Conservation (phyloP, 208 protist species). For the Angomonas deanei region DNA sequence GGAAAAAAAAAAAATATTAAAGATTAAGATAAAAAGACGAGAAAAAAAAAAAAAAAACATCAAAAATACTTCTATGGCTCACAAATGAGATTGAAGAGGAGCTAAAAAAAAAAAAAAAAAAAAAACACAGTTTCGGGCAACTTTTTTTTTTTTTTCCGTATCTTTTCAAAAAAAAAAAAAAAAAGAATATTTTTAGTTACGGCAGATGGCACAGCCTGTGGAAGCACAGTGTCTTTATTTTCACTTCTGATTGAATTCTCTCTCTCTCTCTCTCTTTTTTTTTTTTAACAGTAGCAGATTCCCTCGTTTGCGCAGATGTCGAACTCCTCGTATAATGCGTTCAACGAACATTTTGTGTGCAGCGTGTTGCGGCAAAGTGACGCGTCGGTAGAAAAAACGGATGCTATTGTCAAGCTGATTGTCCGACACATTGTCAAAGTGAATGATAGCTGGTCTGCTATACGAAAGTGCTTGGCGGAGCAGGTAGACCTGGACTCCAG, state of each 20-base stretch:
- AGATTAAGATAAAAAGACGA: too few relatives aligned
- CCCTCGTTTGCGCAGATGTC: too few relatives aligned
- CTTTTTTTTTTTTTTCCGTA: conserved; percentile 18
- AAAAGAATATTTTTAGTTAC: conserved; percentile 9
- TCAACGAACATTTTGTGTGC: conserved; percentile 51
- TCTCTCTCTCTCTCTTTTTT: conserved; percentile 3
- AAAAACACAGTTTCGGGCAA: conserved; percentile 2
- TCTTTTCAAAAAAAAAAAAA: conserved; percentile 4
- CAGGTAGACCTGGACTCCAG: conserved; percentile 33
- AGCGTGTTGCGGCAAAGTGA: conserved; percentile 47
- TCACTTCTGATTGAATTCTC: not conserved
- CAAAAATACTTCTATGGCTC: too few relatives aligned
- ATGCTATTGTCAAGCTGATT: conserved; percentile 47
- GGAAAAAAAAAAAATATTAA: conserved; percentile 8
- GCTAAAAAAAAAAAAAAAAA: too few relatives aligned
- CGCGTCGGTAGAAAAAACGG: conserved; percentile 40
- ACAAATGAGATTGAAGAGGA: too few relatives aligned
- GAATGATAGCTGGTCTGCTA: conserved; percentile 51
- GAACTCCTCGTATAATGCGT: conserved; percentile 6
- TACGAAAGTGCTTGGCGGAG: conserved; percentile 59
- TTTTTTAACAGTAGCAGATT: not conserved
- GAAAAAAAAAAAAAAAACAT: too few relatives aligned
- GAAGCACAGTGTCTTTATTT: too few relatives aligned
- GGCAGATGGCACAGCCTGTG: too few relatives aligned
- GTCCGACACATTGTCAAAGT: conserved; percentile 51